phyloP scores from a whole-genome alignment of 1,284 basidiomycete species.

The Microbotryomycetes sp. region DNA sequence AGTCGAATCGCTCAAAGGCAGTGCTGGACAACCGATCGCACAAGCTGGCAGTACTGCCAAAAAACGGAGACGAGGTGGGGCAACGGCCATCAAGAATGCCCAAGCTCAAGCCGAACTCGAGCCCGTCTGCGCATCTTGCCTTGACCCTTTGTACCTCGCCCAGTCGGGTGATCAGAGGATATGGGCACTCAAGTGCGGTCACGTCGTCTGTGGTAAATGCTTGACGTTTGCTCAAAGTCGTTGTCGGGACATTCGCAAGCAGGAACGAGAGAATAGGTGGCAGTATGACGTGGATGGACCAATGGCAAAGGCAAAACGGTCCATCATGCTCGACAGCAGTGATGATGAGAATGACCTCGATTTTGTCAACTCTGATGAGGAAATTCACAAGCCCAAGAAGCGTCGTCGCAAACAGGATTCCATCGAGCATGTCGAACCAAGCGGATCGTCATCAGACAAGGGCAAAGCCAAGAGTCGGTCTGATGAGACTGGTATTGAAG shows the following conservation, averaged over 20 bases:
- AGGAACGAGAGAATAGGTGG: background rate
- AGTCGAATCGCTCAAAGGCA: background rate
- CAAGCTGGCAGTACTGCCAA: background rate
- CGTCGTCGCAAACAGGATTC: background rate
- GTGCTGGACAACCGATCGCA: too few species aligned
- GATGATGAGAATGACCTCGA: background rate
- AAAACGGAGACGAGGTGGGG: background rate
- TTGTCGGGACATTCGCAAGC: constrained; percentile 3
- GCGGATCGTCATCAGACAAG: background rate
- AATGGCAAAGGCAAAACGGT: background rate
- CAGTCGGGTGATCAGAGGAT: constrained; percentile 4
- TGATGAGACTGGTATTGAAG: constrained; percentile 20
- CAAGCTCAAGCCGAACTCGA: background rate
- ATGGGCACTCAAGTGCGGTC: constrained; percentile 21
- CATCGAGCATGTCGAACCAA: too few species aligned
- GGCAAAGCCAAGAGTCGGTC: constrained; percentile 3
- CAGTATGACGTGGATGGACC: too few species aligned
- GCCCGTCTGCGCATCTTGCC: constrained; percentile 25
- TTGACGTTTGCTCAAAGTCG: constrained; percentile 10
- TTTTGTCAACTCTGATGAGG: constrained; percentile 3
- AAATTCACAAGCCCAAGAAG: background rate
- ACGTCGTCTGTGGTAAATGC: constrained; percentile 25
- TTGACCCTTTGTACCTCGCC: constrained; percentile 13
- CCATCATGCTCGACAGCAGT: background rate
- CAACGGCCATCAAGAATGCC: background rate